A percentile compares a stretch with the other conserved stretches of the same genome.
Conservation (phyloP, 139 green algal species). For the Coccomyxa sp. region DNA sequence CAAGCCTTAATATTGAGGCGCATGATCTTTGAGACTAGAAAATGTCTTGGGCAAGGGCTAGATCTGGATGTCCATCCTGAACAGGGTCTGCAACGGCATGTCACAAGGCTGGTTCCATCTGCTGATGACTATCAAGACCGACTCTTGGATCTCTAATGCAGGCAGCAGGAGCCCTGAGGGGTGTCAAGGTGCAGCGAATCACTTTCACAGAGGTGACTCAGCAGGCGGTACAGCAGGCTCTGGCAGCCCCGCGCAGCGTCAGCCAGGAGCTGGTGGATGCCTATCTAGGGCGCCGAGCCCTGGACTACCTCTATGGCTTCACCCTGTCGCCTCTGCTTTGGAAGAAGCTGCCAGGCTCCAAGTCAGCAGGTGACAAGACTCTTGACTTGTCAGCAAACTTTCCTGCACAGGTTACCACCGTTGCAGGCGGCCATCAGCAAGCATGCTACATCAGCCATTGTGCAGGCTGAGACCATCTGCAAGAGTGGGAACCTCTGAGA, state of each 20-base stretch:
- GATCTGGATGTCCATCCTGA: too few species aligned
- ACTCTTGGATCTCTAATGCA: background rate
- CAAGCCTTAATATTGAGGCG: too few species aligned
- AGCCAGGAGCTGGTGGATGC: constrained; percentile 75
- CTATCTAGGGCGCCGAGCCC: constrained; percentile 79
- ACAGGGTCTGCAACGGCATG: too few species aligned
- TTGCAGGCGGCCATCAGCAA: too few species aligned
- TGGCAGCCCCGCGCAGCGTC: constrained; percentile 58
- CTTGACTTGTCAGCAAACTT: too few species aligned
- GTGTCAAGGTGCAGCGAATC: constrained; percentile 45
- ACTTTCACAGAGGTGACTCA: constrained; percentile 84
- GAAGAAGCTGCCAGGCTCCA: constrained; percentile 75
- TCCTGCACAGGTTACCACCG: too few species aligned
- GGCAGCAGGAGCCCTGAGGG: background rate
- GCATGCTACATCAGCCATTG: too few species aligned
- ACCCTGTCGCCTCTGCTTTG: constrained; percentile 86
- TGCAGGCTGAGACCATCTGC: too few species aligned
- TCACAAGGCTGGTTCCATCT: background rate
- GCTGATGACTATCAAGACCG: background rate
- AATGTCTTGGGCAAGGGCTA: too few species aligned
- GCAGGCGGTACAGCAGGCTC: constrained; percentile 62
- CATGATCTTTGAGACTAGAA: too few species aligned
- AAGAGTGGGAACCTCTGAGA: too few species aligned
- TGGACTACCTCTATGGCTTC: constrained; percentile 96
- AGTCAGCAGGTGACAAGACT: constrained; percentile 65